Evolutionary conservation across 2,329 filamentous ascomycete genomes (phyloP).

Genomic region (Metarhizium guizhouense): DNA sequence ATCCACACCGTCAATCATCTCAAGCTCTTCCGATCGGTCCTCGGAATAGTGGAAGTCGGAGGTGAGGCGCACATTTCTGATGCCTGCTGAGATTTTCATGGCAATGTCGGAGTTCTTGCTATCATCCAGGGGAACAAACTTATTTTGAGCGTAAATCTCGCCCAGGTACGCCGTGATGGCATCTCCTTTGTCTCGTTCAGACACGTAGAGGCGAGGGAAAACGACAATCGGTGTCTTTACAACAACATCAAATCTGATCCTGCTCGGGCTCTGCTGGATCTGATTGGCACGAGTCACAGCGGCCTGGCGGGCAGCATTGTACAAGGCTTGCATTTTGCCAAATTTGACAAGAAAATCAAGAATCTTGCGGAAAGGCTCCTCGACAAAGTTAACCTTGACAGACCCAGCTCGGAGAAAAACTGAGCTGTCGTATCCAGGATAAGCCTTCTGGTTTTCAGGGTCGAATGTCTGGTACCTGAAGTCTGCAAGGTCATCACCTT

Average conservation of each 20-base stretch:
- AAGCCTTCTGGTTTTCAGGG: conserved; percentile 54
- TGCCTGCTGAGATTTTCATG: conserved; percentile 84
- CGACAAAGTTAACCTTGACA: conserved; percentile 92
- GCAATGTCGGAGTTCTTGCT: conserved; percentile 63
- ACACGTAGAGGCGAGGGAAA: conserved; percentile 71
- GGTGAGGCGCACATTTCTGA: conserved; percentile 84
- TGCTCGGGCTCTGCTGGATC: conserved; percentile 80
- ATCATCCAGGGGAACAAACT: conserved; percentile 78
- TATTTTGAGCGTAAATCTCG: conserved; percentile 95
- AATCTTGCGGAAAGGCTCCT: conserved; percentile 96
- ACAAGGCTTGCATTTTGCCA: conserved; percentile 98
- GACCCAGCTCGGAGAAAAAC: conserved; percentile 87
- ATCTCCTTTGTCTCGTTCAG: conserved; percentile 64
- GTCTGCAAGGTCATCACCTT: conserved; percentile 90
- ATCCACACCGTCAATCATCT: conserved; percentile 96
- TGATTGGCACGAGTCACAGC: conserved; percentile 90
- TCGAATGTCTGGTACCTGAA: conserved; percentile 98
- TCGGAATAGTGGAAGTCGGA: conserved; percentile 78
- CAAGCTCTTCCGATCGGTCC: conserved; percentile 69
- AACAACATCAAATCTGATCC: conserved; percentile 88
- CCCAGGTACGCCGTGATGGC: conserved; percentile 86
- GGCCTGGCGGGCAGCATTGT: conserved; percentile 91
- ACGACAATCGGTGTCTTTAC: conserved; percentile 94
- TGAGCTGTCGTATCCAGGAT: conserved; percentile 91
- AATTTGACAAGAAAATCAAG: conserved; percentile 98